phyloP scores from a whole-genome alignment of 2,329 filamentous ascomycete species.

The Pyrenophora seminiperda region DNA sequence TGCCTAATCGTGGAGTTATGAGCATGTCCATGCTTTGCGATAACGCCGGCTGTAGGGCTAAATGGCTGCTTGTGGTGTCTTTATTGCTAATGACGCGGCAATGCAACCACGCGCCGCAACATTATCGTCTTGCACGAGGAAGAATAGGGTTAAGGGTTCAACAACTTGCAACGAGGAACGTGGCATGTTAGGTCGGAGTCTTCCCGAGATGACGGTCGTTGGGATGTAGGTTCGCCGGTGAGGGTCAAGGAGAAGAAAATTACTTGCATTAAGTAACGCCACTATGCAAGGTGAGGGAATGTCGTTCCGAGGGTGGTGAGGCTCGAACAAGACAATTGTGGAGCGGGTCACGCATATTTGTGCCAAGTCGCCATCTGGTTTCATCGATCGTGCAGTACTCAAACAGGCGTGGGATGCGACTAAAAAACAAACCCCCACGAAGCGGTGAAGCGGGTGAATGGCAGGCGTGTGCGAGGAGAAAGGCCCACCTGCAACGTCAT shows the following conservation, averaged over 20 bases:
- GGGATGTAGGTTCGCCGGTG: constrained; percentile 5
- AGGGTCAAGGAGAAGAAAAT: background rate
- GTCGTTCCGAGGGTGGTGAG: constrained; percentile 6
- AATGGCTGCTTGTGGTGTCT: background rate
- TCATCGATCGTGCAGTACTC: constrained; percentile 12
- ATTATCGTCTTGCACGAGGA: background rate
- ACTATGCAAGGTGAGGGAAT: constrained; percentile 17
- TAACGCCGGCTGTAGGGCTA: background rate
- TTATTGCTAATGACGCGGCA: background rate
- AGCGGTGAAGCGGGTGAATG: constrained; percentile 40
- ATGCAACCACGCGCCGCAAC: background rate
- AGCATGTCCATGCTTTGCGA: constrained; percentile 1
- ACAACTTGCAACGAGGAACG: background rate
- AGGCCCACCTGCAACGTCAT: constrained; percentile 33
- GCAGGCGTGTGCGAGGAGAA: constrained; percentile 11
- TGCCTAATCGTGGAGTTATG: background rate
- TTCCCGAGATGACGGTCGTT: constrained; percentile 11
- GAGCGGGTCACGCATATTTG: background rate
- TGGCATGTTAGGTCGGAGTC: background rate
- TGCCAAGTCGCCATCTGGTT: constrained; percentile 15
- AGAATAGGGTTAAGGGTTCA: background rate
- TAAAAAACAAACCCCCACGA: constrained; percentile 35
- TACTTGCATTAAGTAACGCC: constrained; percentile 1
- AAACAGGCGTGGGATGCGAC: constrained; percentile 31
- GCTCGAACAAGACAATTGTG: constrained; percentile 5